These are phyloP conservation scores for Penicillium dipodomyicola DNA, from an alignment of 495 filamentous ascomycete species.

Conservation along the genomic window DNA sequence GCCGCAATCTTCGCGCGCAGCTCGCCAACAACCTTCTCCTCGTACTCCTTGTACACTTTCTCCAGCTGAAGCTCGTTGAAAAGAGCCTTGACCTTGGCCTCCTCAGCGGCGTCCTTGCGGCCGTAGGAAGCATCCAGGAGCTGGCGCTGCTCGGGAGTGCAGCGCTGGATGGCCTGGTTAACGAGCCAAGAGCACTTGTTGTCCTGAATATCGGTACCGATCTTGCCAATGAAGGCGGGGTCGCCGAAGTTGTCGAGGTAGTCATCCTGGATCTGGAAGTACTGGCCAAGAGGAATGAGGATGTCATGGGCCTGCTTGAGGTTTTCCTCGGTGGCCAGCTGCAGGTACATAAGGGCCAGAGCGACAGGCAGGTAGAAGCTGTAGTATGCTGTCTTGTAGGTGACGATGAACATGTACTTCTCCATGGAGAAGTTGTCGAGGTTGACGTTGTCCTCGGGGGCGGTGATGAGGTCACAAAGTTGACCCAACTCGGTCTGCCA, in stretches of 20 bases:
- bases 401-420: slow-evolving; percentile 97
- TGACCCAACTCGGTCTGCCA: slow-evolving; percentile 95
- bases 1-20: slow-evolving; percentile 70
- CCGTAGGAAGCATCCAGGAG: slow-evolving; percentile 83
- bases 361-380: slow-evolving; percentile 98
- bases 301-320: slow-evolving; percentile 84
- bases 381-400: slow-evolving; percentile 99
- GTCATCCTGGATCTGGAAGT: slow-evolving; percentile 99
- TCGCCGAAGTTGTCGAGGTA: slow-evolving; percentile 97
- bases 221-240: slow-evolving; percentile 94
- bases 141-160: slow-evolving; percentile 76
- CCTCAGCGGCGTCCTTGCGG: slow-evolving; percentile 74
- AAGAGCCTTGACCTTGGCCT: slow-evolving; percentile 81
- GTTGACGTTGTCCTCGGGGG: slow-evolving; percentile 84
- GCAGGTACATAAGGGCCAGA: slow-evolving; percentile 76
- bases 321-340: slow-evolving; percentile 78
- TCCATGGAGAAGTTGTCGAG: slow-evolving; percentile 89
- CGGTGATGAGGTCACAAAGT: slow-evolving; percentile 89
- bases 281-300: slow-evolving; percentile 96
- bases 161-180: slow-evolving; percentile 82
- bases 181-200: slow-evolving; percentile 99
- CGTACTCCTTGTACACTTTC: slow-evolving; percentile 78
- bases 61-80: slow-evolving; percentile 83
- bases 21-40: slow-evolving; percentile 76
- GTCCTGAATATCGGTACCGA: slow-evolving; percentile 96